Conservation (phyloP, 768 basidiomycete species). For the Leccinum incarnatum region DNA sequence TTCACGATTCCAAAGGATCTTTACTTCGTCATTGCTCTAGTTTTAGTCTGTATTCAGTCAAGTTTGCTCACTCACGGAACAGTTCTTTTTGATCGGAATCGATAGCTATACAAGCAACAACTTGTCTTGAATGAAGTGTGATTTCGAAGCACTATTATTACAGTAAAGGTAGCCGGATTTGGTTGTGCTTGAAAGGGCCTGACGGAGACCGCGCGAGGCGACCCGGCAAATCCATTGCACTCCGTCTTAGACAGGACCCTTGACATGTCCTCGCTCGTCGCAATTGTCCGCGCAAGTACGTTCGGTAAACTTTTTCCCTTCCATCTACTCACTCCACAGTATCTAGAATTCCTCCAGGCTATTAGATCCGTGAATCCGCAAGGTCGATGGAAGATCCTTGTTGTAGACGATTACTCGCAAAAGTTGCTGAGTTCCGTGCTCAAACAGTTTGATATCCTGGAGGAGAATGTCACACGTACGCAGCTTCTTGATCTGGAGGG, state of each 20-base stretch:
- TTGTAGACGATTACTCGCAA: slow-evolving; percentile 92
- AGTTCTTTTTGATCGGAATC: background rate
- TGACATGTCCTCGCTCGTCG: slow-evolving; percentile 45
- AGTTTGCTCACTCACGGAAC: background rate
- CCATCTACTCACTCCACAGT: slow-evolving; percentile 1
- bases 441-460: slow-evolving; percentile 90
- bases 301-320: background rate
- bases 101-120: background rate
- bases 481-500: slow-evolving; percentile 12
- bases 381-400: slow-evolving; percentile 94
- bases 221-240: background rate
- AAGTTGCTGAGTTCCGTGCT: slow-evolving; percentile 79
- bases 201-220: background rate
- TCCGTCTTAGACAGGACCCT: background rate
- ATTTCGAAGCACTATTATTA: background rate
- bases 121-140: background rate
- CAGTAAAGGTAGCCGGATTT: slow-evolving; percentile 17
- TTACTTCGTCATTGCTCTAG: slow-evolving; percentile 2
- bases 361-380: slow-evolving; percentile 86
- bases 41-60: slow-evolving; percentile 11
- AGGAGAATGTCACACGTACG: slow-evolving; percentile 95
- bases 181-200: background rate
- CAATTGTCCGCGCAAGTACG: slow-evolving; percentile 46
- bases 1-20: slow-evolving; percentile 8
- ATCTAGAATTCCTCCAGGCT: slow-evolving; percentile 78